phyloP scores from a whole-genome alignment of 1,284 basidiomycete genomes.

The Ustilago loliicola region DNA sequence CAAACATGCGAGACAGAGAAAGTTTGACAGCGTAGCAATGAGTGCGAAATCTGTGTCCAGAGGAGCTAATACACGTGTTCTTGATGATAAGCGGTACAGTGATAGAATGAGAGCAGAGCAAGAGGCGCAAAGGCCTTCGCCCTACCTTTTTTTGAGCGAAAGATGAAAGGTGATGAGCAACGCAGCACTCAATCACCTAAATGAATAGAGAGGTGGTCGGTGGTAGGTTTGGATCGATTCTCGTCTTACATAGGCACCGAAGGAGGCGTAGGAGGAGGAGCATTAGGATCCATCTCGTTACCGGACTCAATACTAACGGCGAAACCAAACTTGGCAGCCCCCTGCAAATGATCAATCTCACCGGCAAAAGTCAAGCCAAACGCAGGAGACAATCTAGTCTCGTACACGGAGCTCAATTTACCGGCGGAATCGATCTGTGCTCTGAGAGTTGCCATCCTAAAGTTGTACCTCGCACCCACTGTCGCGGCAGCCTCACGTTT shows the following conservation, averaged over 20 bases:
- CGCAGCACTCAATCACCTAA: not conserved
- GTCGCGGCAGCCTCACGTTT: constrained; percentile 89
- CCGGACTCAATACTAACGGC: constrained; percentile 90
- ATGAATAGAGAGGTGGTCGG: not conserved
- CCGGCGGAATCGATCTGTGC: constrained; percentile 66
- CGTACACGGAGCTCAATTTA: constrained; percentile 93
- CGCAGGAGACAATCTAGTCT: constrained; percentile 94
- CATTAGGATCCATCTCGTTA: constrained; percentile 65
- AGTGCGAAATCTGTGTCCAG: constrained; percentile 1
- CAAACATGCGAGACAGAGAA: not conserved
- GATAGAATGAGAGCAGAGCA: not conserved
- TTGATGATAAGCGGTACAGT: not conserved
- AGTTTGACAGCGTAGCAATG: not conserved
- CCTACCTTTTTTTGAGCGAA: too few species aligned
- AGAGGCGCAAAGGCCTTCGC: not conserved
- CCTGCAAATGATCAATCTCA: constrained; percentile 97
- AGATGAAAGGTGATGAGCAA: too few species aligned
- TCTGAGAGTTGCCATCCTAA: constrained; percentile 82
- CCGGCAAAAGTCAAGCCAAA: constrained; percentile 95
- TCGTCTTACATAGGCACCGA: constrained; percentile 63
- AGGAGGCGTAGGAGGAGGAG: constrained; percentile 64
- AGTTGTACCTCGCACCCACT: constrained; percentile 94
- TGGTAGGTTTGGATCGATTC: not conserved
- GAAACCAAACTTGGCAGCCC: constrained; percentile 90
- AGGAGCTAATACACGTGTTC: constrained; percentile 5